A percentile compares a stretch with the other conserved stretches of the same genome.
Evolutionary conservation across 768 basidiomycete genomes (phyloP).

Genomic region (Punctularia strigosozonata): DNA sequence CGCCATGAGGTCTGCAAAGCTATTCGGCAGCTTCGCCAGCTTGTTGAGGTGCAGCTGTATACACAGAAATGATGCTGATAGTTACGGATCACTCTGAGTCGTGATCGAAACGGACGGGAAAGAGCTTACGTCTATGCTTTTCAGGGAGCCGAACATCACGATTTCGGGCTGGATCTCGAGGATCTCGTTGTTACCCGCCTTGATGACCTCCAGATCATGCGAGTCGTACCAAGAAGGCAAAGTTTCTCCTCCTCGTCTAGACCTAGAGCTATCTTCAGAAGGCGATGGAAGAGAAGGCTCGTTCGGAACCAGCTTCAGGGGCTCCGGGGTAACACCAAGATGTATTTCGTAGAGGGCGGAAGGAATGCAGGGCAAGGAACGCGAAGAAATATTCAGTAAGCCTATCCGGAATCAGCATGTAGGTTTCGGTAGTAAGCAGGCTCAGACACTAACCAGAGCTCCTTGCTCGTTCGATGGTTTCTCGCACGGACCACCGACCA

Average conservation of each 20-base stretch:
- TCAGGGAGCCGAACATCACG: conserved; percentile 73
- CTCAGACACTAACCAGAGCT: conserved; percentile 49
- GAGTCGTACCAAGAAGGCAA: conserved; percentile 72
- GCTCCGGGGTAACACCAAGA: conserved; percentile 59
- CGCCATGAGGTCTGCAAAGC: conserved; percentile 56
- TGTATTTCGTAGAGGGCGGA: conserved; percentile 74
- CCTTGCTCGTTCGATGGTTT: conserved; percentile 68
- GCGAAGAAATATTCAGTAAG: conserved; percentile 62
- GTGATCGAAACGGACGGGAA: background rate
- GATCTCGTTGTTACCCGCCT: conserved; percentile 75
- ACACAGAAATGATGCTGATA: too few relatives aligned
- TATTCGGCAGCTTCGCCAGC: conserved; percentile 45
- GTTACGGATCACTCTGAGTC: conserved; percentile 3
- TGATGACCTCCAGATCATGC: conserved; percentile 64
- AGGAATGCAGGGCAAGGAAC: conserved; percentile 62
- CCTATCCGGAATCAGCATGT: conserved; percentile 29
- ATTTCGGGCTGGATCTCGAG: conserved; percentile 73
- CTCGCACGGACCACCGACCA: conserved; percentile 56
- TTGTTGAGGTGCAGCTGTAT: conserved; percentile 67
- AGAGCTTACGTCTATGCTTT: conserved; percentile 59
- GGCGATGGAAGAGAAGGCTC: conserved; percentile 41
- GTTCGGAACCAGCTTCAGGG: conserved; percentile 50
- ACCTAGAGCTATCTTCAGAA: conserved; percentile 13
- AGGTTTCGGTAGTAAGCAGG: background rate
- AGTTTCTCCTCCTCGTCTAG: conserved; percentile 29